Evolutionary conservation across 2,329 filamentous ascomycete species (phyloP), one percentile per base, ranked within the genome.

Genomic region (Fusarium agapanthi): DNA sequence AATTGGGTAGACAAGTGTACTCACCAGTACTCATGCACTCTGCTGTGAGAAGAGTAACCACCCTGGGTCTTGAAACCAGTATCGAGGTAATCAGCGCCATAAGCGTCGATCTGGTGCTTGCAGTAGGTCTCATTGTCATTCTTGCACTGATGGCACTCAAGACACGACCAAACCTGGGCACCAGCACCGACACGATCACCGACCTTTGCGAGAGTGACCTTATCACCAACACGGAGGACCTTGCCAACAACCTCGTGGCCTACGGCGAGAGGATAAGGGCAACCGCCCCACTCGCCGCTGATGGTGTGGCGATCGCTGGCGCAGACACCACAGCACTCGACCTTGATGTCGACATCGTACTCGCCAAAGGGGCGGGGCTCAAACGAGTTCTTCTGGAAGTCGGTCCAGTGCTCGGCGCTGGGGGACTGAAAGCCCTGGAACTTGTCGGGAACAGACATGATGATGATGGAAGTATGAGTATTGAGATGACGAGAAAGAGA

Each of bases 271-370:
- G 90, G 90, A 60, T 88, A 90, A 44, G 87, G 84, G 72, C 90
- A 88, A 40, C 83, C 84, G 65, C 89, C 90, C 91, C 91, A 93
- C 69, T 91, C 90, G 70, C 90, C 90, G 77, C 82, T 89, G 79
- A 93, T 87, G 67, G 90, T 93, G 83, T 93, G 92, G 53, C 92
- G 85, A 78, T 94, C 92, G 74, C 89, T 92, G 75, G 91, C 89
- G 80, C 92, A 94, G 59, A 94, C 87, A 78, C 93, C 93, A 79
- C 93, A 95, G 79, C 89, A 91, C 74, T 95, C 91, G 77, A 97
- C 92, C 86, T 95, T 92, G 83, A 97, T 89, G 80, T 97, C 94
- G 77, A 97, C 90, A 80, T 97, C 94, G 82, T 93, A 88, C 80
- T 95, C 93, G 73, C 92, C 93, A 80, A 97, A 97, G 24, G 93